These are phyloP conservation scores for Phaeolepiota aurea DNA, from an alignment of 768 basidiomycete genomes.

Conservation along the genomic window DNA sequence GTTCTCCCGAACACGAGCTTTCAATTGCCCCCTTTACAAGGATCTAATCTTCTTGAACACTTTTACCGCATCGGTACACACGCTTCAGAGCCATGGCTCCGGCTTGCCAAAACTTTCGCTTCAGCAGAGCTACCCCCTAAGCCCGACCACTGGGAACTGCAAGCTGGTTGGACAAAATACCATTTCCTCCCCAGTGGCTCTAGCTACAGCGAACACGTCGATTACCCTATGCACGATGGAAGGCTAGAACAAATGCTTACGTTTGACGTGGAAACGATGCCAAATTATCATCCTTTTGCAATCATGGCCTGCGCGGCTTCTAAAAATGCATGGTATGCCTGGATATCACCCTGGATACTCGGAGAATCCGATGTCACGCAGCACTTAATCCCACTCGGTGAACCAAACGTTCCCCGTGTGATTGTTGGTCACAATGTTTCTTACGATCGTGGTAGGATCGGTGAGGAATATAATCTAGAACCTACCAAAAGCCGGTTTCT, in stretches of 20 bases:
- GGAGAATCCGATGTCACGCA: slow-evolving; percentile 42
- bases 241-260: slow-evolving; percentile 65
- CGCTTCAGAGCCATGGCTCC: slow-evolving; percentile 71
- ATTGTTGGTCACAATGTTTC: slow-evolving; percentile 94
- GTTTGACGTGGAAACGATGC: slow-evolving; percentile 95
- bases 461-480: slow-evolving; percentile 72
- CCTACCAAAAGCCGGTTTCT: slow-evolving; percentile 72
- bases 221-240: slow-evolving; percentile 55
- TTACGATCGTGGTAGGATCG: slow-evolving; percentile 79
- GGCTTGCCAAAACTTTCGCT: slow-evolving; percentile 55
- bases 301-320: slow-evolving; percentile 87
- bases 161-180: slow-evolving; percentile 90
- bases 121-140: slow-evolving; percentile 47
- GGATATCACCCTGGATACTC: slow-evolving; percentile 93
- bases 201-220: slow-evolving; percentile 65
- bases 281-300: slow-evolving; percentile 70
- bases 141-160: slow-evolving; percentile 38
- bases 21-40: slow-evolving; percentile 79
- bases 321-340: slow-evolving; percentile 83
- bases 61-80: slow-evolving; percentile 72
- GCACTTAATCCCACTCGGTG: slow-evolving; percentile 73
- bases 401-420: slow-evolving; percentile 42
- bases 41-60: slow-evolving; percentile 76
- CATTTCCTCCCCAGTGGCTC: slow-evolving; percentile 63
- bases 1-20: slow-evolving; percentile 74